Evolutionary conservation across 192 early-diverging fungal species (phyloP), one percentile per base, ranked within the genome.

Genomic region (Podila epigama): DNA sequence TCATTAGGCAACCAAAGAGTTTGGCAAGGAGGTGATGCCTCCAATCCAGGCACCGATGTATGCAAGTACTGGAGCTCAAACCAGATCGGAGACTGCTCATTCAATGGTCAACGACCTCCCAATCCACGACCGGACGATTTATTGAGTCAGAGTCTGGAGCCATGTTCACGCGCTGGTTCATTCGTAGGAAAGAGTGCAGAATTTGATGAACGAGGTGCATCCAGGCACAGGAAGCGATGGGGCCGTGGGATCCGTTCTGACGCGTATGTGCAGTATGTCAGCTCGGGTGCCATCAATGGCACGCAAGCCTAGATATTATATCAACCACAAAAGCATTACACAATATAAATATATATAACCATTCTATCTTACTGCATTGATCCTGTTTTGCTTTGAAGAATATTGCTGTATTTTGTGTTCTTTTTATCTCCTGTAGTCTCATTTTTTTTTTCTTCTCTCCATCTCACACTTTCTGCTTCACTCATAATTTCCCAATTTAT

Each of bases 51-150:
- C 59, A 83, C 79, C 44, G 81, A 80, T 51, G 75, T 81, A 53
- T 89, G 88, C 83, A 87, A 87, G 70, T 89, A 89, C 83, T 89
- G 88, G 88, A 82, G 82, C 34, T 86, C 83, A 16, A 87, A 89
- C 77, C 78, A 79, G 58, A 81, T 87, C 35, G 87, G 85, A 27
- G 85, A 82, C 71, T 87, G 87, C 63, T 85, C 71, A 60, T 89
- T 89, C 82, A 84, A 82, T 20, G 68, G 73, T 53, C 79, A 79
- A 20, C 52, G 63, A 39, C 87, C 87, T 27, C 73, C 63, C 1
- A 75, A 75, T 36, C 82, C 87, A 15, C 58, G 67, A 5, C 65
- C 64, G 1, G 82, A 83, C 28, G 81, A 89, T 63, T 69, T 87
- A 27, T 79, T 86, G 40, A 85, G 84, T 48, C 84, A 89, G 58